Conservation (phyloP, 441 rosid genomes). For the Eutrema salsugineum region DNA sequence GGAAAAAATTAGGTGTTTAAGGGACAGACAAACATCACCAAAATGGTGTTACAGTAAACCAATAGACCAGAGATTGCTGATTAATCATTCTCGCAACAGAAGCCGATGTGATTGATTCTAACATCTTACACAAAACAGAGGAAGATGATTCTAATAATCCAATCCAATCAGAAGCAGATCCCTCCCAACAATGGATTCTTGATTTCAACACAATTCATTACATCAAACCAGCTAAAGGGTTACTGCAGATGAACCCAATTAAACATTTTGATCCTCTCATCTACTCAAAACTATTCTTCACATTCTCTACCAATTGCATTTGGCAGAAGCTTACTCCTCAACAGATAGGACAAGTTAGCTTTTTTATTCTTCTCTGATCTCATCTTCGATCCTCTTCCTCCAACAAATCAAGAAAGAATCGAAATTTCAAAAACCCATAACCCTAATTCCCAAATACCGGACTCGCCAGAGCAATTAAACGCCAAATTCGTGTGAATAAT, state of each 20-base stretch:
- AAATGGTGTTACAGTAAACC: background rate
- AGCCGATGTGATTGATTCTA: background rate
- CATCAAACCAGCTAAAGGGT: too few relatives aligned
- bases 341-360: too few relatives aligned
- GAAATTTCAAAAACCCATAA: background rate
- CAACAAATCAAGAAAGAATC: background rate
- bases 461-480: background rate
- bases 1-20: background rate
- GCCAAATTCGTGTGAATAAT: background rate
- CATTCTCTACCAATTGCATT: background rate
- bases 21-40: background rate
- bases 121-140: background rate
- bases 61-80: background rate
- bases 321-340: background rate
- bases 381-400: background rate
- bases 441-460: background rate
- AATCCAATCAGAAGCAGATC: background rate
- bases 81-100: background rate
- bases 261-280: background rate
- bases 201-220: background rate
- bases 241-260: too few relatives aligned
- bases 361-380: too few relatives aligned
- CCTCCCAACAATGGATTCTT: background rate
- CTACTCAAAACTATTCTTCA: background rate
- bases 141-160: background rate